phyloP scores from a whole-genome alignment of 192 early-diverging fungal genomes.

The Powellomyces hirtus region DNA sequence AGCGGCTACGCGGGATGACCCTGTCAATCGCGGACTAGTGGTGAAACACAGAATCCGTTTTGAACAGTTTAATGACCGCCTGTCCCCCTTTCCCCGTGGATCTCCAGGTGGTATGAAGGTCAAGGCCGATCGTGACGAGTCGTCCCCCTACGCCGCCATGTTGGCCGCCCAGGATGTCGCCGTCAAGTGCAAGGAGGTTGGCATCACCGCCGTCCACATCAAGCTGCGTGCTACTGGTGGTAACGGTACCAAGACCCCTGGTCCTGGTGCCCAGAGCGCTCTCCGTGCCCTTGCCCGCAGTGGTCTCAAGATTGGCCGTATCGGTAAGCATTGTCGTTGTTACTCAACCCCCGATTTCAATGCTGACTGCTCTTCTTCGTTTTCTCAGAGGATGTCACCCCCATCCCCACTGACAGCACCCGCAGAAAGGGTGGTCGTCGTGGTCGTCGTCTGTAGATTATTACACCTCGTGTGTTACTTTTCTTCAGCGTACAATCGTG shows the following conservation, averaged over 20 bases:
- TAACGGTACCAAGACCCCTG: constrained; percentile 97
- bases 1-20: too few species aligned
- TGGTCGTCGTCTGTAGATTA: constrained; percentile 83
- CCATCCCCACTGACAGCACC: constrained; percentile 98
- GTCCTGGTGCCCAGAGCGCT: constrained; percentile 95
- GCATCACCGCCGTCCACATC: constrained; percentile 98
- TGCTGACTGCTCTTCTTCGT: constrained; percentile 32
- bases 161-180: constrained; percentile 62
- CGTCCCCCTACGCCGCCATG: constrained; percentile 79
- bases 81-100: too few species aligned
- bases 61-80: too few species aligned
- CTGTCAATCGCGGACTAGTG: too few species aligned
- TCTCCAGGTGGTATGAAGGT: constrained; percentile 99
- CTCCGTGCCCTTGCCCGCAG: constrained; percentile 98
- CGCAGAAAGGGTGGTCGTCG: constrained; percentile 99
- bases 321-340: too few species aligned
- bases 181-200: constrained; percentile 3
- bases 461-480: too few species aligned
- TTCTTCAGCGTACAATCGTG: too few species aligned
- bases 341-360: too few species aligned
- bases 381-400: constrained; percentile 93
- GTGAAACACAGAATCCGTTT: too few species aligned
- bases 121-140: constrained; percentile 99
- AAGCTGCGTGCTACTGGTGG: constrained; percentile 99
- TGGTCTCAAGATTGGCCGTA: constrained; percentile 99